Evolutionary conservation across 306 rosid species (phyloP).

Genomic region (Fragaria nilgerrensis): DNA sequence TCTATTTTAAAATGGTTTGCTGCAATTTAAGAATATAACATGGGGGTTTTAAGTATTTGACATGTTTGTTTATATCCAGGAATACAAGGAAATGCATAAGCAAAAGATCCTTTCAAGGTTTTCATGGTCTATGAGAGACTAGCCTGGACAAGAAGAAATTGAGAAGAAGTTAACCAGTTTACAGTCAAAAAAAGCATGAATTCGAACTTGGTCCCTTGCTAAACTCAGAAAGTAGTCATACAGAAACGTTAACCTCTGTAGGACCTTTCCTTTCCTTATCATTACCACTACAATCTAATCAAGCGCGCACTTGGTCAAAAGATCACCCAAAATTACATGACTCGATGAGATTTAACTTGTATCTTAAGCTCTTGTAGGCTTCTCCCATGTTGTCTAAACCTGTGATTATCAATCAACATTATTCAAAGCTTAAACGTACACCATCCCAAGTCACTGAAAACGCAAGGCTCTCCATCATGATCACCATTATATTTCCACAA

Average conservation of each 20-base stretch:
- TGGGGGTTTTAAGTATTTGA: too few relatives aligned
- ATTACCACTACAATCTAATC: not conserved
- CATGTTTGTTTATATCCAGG: too few relatives aligned
- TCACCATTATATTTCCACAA: slow-evolving; percentile 25
- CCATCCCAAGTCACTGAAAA: slow-evolving; percentile 31
- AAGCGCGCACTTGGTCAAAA: slow-evolving; percentile 28
- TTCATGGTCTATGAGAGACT: not conserved
- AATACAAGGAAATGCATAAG: not conserved
- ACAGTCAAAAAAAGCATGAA: slow-evolving; percentile 8
- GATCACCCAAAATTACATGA: slow-evolving; percentile 22
- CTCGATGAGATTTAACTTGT: slow-evolving; percentile 19
- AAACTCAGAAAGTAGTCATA: not conserved
- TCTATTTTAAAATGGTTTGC: too few relatives aligned
- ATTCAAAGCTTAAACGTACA: slow-evolving; percentile 16
- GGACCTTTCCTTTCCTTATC: slow-evolving; percentile 13
- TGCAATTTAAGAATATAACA: too few relatives aligned
- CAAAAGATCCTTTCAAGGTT: not conserved
- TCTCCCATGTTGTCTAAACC: slow-evolving; percentile 61
- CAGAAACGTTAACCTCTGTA: not conserved
- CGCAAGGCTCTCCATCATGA: slow-evolving; percentile 14
- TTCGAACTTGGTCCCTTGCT: not conserved
- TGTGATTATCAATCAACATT: slow-evolving; percentile 20
- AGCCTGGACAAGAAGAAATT: not conserved
- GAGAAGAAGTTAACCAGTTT: not conserved
- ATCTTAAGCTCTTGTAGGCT: slow-evolving; percentile 20